Base-by-base conservation (phyloP, 129 eudicot genomes). In the Solidago caesia region DNA sequence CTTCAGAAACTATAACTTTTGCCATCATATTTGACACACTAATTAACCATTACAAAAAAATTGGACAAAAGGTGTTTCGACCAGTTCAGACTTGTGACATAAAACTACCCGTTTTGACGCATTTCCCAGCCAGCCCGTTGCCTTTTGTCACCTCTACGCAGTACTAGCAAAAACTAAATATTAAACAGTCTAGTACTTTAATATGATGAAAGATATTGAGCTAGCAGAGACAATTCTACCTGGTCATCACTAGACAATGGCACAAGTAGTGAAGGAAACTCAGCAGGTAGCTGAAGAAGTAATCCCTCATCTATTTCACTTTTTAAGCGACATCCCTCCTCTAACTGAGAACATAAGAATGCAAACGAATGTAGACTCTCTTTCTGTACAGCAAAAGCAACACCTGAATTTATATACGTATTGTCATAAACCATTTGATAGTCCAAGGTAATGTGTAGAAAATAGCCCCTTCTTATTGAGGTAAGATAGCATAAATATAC, bases 211-310 rank as follows among this genome's bases (percentile, higher is more conserved):
- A 44, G n/a, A 41, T 52, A 67, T 61, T 42, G 59, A 68, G 29
- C 66, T 46, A 68, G 44, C 43, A 49, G 25, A 52, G 21, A 63
- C 63, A 46, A 43, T 10, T 60, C 55, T 66, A 90, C 96, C 96
- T 84, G 88, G 73, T 81, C 71, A 76, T 86, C 79, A 85, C 82
- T 90, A 64, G 88, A 85, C 59, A 93, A 71, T 33, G 91, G 91
- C 75, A 88, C 88, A 78, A 90, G 92, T 80, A 86, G 16, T 12
- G 89, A 86, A 66, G 96, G 90, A 70, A 89, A 87, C 72, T 88
- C 92, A 3, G 80, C 39, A 29, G 86, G 82, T 67, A 89, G 75
- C 72, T 87, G 84, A 51, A 74, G 81, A 74, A 70, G 85, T 66
- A 84, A 70, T 65, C 88, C 70, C 73, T 86, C 92, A 10, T 79